Conservation (phyloP, 805 yeast species). For the Candida ficus region DNA sequence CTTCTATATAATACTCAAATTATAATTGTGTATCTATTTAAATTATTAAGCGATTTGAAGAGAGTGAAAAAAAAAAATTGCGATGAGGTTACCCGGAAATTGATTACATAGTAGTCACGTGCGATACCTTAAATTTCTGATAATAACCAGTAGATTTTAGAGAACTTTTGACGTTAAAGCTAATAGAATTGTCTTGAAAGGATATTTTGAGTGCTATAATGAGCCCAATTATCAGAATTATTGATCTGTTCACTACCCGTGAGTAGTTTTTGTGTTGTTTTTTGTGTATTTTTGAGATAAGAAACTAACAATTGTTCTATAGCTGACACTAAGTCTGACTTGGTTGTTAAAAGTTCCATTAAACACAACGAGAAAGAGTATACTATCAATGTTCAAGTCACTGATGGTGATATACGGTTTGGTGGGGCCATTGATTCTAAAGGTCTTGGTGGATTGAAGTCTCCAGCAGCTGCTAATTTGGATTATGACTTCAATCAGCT, state of each 20-base stretch:
- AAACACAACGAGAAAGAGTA: neutral
- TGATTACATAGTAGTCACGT: neutral
- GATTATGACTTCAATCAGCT: constrained; percentile 5
- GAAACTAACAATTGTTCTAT: neutral
- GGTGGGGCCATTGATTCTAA: neutral
- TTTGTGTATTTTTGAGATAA: neutral
- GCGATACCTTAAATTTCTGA: neutral
- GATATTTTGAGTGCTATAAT: neutral
- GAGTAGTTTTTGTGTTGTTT: neutral
- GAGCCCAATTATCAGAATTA: too few relatives aligned
- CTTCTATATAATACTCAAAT: neutral
- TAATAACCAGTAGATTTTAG: neutral
- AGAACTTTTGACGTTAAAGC: neutral
- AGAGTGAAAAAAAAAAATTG: constrained; percentile 1
- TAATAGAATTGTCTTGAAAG: neutral
- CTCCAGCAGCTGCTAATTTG: neutral
- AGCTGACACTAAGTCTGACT: neutral
- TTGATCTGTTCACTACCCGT: too few relatives aligned
- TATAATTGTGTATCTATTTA: too few relatives aligned
- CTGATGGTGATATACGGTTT: constrained; percentile 8
- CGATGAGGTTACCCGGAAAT: constrained; percentile 15
- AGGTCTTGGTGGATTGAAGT: neutral
- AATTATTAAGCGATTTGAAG: neutral
- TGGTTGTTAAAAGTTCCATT: neutral
- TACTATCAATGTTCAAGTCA: neutral